Base-by-base conservation (phyloP, 495 filamentous ascomycete genomes). In the Penicillium alfredii region DNA sequence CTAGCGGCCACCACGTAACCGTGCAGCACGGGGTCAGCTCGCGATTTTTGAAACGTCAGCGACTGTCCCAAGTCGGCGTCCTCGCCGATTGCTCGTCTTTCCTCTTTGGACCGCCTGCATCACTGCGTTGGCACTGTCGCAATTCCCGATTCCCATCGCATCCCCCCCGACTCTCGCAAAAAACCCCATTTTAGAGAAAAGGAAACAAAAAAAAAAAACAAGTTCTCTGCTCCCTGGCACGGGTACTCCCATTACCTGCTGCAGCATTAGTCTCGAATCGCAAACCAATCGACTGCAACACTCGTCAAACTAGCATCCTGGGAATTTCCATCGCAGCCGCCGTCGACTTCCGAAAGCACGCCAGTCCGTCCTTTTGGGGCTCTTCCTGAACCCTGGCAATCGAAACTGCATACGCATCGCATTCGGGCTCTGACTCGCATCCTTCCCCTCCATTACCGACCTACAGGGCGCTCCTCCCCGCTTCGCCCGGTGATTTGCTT, bases 91-190 rank as follows among this genome's bases (percentile, higher is more conserved):
- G 46, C 45, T 59, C 52, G 37, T 32, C 43, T 55, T 67, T 60
- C 64, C 64, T 27, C 38, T 63, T 68, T 63, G 41, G 64, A 66
- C 52, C 52, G 41, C 52, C 53, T 68, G 64, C 64, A 64, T 63
- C 35, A 56, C 55, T 68, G 60, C 51, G 60, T 46, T 64, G 61
- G 58, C 64, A 61, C 55, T 51, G 50, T 54, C 53, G 53, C 58
- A 25, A 5, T 47, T 35, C 25, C 39, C 45, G 31, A 44, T 49
- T 51, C 40, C 25, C 30, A 39, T 51, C 47, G 42, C 45, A 43
- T 44, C 38, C 30, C 35, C 38, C 41, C 20, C 35, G 33, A 39
- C 20, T 29, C 35, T 46, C 53, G 38, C 32, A 50, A 52, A 49
- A 41, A 24, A 1, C 22, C 22, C 22, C n/a, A n/a, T n/a, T n/a